A percentile compares a stretch with the other conserved stretches of the same genome.
Evolutionary conservation across 805 yeast genomes (phyloP).

Genomic region (Cyberlindnera veronae): DNA sequence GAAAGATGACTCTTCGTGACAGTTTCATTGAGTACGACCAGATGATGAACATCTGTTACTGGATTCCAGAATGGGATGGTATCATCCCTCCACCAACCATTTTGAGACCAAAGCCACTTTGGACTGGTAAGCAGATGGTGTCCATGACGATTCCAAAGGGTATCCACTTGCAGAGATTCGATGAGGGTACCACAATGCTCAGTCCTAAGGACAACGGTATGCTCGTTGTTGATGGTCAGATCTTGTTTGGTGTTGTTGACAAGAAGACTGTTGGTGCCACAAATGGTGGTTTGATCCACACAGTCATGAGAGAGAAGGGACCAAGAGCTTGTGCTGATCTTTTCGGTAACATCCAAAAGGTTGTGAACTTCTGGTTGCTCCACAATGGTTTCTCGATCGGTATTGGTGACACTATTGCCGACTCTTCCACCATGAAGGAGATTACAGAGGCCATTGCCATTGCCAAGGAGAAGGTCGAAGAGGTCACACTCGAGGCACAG

Average conservation of each 20-base stretch:
- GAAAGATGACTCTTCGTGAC: slow-evolving; percentile 93
- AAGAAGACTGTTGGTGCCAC: slow-evolving; percentile 98
- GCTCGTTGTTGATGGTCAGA: slow-evolving; percentile 93
- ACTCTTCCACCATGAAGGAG: slow-evolving; percentile 89
- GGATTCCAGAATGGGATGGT: slow-evolving; percentile 99
- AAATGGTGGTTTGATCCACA: slow-evolving; percentile 96
- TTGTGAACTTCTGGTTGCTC: slow-evolving; percentile 92
- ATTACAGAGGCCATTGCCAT: slow-evolving; percentile 90
- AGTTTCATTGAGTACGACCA: slow-evolving; percentile 85
- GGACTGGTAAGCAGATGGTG: slow-evolving; percentile 96
- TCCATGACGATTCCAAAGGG: slow-evolving; percentile 95
- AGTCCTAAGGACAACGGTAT: slow-evolving; percentile 94
- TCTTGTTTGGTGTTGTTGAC: slow-evolving; percentile 96
- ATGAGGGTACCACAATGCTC: slow-evolving; percentile 77
- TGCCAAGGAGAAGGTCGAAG: slow-evolving; percentile 93
- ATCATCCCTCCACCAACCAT: slow-evolving; percentile 94
- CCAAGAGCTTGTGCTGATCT: slow-evolving; percentile 84
- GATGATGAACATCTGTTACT: slow-evolving; percentile 92
- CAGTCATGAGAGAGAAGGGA: slow-evolving; percentile 97
- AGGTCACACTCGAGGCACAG: slow-evolving; percentile 89
- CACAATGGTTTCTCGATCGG: slow-evolving; percentile 98
- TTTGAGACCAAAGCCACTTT: slow-evolving; percentile 88
- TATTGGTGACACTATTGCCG: slow-evolving; percentile 99
- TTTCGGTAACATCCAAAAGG: slow-evolving; percentile 90
- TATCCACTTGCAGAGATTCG: slow-evolving; percentile 90